Conservation (phyloP, 2,329 filamentous ascomycete species). For the Fusarium lateritium region DNA sequence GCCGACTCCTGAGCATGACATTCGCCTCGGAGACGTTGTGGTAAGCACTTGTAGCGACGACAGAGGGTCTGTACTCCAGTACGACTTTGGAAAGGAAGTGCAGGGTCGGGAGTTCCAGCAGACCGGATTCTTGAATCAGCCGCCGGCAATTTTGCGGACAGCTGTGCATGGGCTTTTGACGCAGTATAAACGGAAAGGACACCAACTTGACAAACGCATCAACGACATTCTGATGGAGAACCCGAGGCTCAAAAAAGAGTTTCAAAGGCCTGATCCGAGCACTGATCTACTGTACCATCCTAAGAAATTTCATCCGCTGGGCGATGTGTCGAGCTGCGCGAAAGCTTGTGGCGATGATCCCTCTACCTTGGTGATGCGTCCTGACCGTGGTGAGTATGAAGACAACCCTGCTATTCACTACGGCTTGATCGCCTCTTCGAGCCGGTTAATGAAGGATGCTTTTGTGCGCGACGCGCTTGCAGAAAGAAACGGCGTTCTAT, state of each 20-base stretch:
- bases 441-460: constrained; percentile 38
- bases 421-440: constrained; percentile 36
- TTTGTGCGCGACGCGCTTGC: constrained; percentile 2
- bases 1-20: constrained; percentile 51
- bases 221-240: not conserved
- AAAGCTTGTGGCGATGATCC: constrained; percentile 16
- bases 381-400: constrained; percentile 9
- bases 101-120: constrained; percentile 21
- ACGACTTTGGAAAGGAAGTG: constrained; percentile 40
- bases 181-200: not conserved
- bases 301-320: not conserved
- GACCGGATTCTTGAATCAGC: constrained; percentile 27
- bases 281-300: constrained; percentile 29
- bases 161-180: not conserved
- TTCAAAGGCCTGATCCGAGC: not conserved
- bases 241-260: constrained; percentile 4
- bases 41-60: constrained; percentile 16
- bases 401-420: constrained; percentile 41
- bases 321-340: not conserved
- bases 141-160: constrained; percentile 13
- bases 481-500: not conserved
- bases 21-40: constrained; percentile 48
- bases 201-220: constrained; percentile 13
- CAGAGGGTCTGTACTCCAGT: constrained; percentile 34
- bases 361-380: constrained; percentile 1